phyloP scores from a whole-genome alignment of 805 yeast genomes.

The Yarrowia osloensis region DNA sequence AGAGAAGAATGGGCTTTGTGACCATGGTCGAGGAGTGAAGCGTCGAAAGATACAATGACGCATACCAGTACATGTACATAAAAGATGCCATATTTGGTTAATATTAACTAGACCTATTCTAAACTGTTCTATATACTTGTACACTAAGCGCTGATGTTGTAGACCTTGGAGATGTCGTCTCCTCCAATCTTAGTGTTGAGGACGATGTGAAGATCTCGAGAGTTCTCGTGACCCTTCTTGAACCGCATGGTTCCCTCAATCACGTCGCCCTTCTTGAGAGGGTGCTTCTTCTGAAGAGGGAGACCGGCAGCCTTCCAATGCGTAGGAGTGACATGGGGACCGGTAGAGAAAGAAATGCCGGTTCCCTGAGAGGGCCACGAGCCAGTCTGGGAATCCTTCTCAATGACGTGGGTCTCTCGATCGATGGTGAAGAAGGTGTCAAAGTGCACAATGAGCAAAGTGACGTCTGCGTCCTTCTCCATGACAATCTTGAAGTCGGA shows the following conservation, averaged over 20 bases:
- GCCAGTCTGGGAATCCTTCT: slow-evolving; percentile 42
- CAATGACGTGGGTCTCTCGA: slow-evolving; percentile 36
- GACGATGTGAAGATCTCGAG: slow-evolving; percentile 86
- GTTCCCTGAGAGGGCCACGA: slow-evolving; percentile 50
- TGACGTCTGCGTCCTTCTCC: slow-evolving; percentile 75
- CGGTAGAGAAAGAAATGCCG: slow-evolving; percentile 78
- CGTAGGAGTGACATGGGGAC: slow-evolving; percentile 90
- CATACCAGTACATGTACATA: neutral
- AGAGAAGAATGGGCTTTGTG: slow-evolving; percentile 8
- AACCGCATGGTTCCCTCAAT: slow-evolving; percentile 72
- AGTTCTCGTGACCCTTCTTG: slow-evolving; percentile 74
- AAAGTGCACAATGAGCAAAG: slow-evolving; percentile 92
- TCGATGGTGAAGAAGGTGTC: slow-evolving; percentile 77
- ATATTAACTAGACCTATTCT: slow-evolving; percentile 6
- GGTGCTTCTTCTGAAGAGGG: slow-evolving; percentile 67
- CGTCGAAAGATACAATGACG: neutral
- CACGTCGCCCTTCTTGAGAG: slow-evolving; percentile 73
- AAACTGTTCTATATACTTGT: neutral
- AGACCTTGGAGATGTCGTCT: slow-evolving; percentile 9
- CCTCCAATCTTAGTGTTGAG: slow-evolving; percentile 52
- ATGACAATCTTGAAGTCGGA: slow-evolving; percentile 68
- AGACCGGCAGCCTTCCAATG: slow-evolving; percentile 99
- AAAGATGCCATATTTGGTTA: neutral
- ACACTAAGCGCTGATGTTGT: slow-evolving; percentile 15
- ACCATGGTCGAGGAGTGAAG: neutral